Evolutionary conservation across 495 filamentous ascomycete genomes (phyloP).

Genomic region (Monascus purpureus): DNA sequence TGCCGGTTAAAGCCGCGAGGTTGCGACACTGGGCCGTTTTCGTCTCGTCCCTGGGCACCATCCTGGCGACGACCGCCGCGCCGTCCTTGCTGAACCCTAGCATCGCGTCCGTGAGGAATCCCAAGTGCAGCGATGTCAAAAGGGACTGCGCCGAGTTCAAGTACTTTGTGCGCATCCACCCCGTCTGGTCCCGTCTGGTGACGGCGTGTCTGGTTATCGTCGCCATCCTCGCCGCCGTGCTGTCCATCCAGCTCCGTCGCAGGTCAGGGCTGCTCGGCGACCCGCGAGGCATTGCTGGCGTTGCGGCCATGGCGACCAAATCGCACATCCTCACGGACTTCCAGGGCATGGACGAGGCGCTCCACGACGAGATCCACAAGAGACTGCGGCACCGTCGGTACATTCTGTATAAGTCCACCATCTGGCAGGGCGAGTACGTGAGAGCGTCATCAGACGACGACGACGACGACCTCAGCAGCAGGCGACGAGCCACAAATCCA

Average conservation of each 20-base stretch:
- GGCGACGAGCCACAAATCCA: conserved; percentile 30
- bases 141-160: not conserved
- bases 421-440: conserved; percentile 41
- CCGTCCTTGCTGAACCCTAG: conserved; percentile 48
- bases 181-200: conserved; percentile 47
- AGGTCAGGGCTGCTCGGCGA: conserved; percentile 52
- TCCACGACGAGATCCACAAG: conserved; percentile 49
- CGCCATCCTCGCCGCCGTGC: conserved; percentile 34
- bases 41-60: conserved; percentile 42
- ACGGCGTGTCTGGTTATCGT: conserved; percentile 35
- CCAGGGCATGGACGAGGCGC: conserved; percentile 52
- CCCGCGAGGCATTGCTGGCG: conserved; percentile 58
- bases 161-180: conserved; percentile 34
- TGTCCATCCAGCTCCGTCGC: conserved; percentile 45
- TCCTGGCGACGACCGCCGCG: conserved; percentile 48
- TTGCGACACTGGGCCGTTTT: conserved; percentile 53
- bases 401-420: conserved; percentile 51
- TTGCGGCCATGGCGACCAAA: conserved; percentile 59
- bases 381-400: conserved; percentile 50
- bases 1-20: conserved; percentile 44
- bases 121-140: conserved; percentile 1
- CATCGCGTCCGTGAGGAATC: conserved; percentile 14
- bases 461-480: conserved; percentile 20
- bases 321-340: conserved; percentile 64
- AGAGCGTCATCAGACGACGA: no score